A percentile compares a stretch with the other conserved stretches of the same genome.
phyloP scores from a whole-genome alignment of 345 rosid genomes.

The Citrus hindsii region DNA sequence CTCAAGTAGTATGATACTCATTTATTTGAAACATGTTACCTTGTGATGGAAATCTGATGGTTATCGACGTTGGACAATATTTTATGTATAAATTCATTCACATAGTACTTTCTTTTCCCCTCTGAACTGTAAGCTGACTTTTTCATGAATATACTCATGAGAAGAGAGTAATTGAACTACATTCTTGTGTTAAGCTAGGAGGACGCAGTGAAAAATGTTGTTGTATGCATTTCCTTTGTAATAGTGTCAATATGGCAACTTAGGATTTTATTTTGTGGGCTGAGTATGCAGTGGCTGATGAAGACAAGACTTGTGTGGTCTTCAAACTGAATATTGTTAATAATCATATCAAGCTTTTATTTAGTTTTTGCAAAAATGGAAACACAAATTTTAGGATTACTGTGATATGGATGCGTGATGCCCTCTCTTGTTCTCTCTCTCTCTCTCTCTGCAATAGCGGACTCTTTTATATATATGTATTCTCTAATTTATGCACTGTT shows the following conservation, averaged over 20 bases:
- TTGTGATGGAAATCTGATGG: too few relatives aligned
- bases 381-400: not conserved
- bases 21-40: too few relatives aligned
- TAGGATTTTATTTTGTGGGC: not conserved
- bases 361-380: not conserved
- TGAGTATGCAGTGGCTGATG: not conserved
- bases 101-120: too few relatives aligned
- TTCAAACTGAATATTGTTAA: not conserved
- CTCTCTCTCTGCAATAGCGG: too few relatives aligned
- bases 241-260: not conserved
- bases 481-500: not conserved
- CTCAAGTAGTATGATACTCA: too few relatives aligned
- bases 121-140: too few relatives aligned
- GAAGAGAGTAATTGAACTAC: not conserved
- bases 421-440: not conserved
- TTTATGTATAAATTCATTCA: too few relatives aligned
- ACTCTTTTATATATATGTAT: too few relatives aligned
- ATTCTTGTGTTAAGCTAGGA: not conserved
- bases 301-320: not conserved
- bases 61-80: too few relatives aligned
- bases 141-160: not conserved
- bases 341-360: too few relatives aligned
- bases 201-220: not conserved
- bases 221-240: not conserved
- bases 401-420: not conserved